phyloP scores from a whole-genome alignment of 192 early-diverging fungal genomes.

The Dissophora globulifera region DNA sequence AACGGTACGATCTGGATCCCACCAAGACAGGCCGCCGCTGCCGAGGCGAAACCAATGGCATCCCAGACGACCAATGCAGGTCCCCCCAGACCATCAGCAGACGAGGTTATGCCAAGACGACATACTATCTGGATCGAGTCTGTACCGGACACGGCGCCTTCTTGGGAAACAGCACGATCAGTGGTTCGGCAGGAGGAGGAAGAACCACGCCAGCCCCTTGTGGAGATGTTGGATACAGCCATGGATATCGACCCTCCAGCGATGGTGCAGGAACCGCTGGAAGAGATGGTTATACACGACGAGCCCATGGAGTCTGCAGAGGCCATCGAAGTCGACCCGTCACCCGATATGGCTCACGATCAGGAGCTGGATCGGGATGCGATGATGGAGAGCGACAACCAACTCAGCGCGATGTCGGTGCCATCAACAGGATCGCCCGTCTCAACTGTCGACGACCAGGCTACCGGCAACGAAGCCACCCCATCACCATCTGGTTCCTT shows the following conservation, averaged over 20 bases:
- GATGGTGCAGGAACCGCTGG: conserved; percentile 1
- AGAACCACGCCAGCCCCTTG: conserved; percentile 9
- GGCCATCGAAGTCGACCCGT: conserved; percentile 23
- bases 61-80: conserved; percentile 21
- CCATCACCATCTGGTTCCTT: conserved; percentile 28
- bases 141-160: conserved; percentile 24
- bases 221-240: conserved; percentile 2
- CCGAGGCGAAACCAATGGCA: conserved; percentile 2
- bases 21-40: conserved; percentile 20
- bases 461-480: conserved; percentile 14
- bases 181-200: conserved; percentile 6
- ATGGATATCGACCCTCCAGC: conserved; percentile 42
- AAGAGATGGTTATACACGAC: background rate
- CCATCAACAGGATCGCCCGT: conserved; percentile 43
- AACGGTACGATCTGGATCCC: conserved; percentile 43
- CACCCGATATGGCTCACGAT: conserved; percentile 5
- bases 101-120: conserved; percentile 46
- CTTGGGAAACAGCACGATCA: conserved; percentile 37
- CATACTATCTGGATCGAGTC: conserved; percentile 53
- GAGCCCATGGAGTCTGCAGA: conserved; percentile 29
- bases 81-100: conserved; percentile 41
- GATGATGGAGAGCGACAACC: conserved; percentile 35
- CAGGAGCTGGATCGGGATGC: conserved; percentile 19
- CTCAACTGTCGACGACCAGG: conserved; percentile 22
- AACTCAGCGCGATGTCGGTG: conserved; percentile 25